Percentiles rank a stretch among this genome's conserved stretches.
Conservation (phyloP, 495 filamentous ascomycete genomes). For the Aspergillus sclerotiicarbonarius region DNA sequence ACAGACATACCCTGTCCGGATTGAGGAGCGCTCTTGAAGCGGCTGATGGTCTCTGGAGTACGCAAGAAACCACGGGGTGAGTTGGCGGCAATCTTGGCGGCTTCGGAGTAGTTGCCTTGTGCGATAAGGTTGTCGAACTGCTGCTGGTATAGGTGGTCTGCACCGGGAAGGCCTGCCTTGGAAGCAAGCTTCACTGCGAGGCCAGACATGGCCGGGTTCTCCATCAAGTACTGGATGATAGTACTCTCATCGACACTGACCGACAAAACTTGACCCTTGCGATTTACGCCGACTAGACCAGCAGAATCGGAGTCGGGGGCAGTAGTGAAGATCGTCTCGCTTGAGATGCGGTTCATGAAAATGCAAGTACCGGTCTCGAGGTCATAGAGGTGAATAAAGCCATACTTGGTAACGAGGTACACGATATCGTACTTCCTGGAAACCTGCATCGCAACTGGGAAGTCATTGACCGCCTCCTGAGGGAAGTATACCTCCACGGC, state of each 20-base stretch:
- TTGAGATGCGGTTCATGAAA: conserved; percentile 99
- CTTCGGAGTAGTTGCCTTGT: conserved; percentile 75
- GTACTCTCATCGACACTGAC: conserved; percentile 89
- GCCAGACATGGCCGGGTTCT: conserved; percentile 87
- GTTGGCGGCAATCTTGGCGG: conserved; percentile 93
- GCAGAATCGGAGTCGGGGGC: conserved; percentile 77
- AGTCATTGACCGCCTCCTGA: conserved; percentile 89
- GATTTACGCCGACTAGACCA: conserved; percentile 92
- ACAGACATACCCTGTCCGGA: conserved; percentile 77
- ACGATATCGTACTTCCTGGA: conserved; percentile 93
- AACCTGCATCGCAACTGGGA: conserved; percentile 97
- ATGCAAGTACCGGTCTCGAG: conserved; percentile 95
- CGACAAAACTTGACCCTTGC: conserved; percentile 93
- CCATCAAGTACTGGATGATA: conserved; percentile 88
- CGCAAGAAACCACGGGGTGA: conserved; percentile 94
- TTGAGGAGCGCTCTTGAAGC: conserved; percentile 81
- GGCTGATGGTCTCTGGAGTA: conserved; percentile 88
- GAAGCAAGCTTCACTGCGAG: conserved; percentile 96
- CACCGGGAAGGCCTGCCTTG: conserved; percentile 86
- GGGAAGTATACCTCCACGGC: conserved; percentile 98
- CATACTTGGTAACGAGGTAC: conserved; percentile 97
- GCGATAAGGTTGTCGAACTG: conserved; percentile 85
- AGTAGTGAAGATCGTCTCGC: conserved; percentile 97
- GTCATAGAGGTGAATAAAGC: conserved; percentile 98
- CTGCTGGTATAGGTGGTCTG: conserved; percentile 89